A percentile compares a stretch with the other conserved stretches of the same genome.
Conservation (phyloP, 2,329 filamentous ascomycete genomes). For the Fusarium sp. region DNA sequence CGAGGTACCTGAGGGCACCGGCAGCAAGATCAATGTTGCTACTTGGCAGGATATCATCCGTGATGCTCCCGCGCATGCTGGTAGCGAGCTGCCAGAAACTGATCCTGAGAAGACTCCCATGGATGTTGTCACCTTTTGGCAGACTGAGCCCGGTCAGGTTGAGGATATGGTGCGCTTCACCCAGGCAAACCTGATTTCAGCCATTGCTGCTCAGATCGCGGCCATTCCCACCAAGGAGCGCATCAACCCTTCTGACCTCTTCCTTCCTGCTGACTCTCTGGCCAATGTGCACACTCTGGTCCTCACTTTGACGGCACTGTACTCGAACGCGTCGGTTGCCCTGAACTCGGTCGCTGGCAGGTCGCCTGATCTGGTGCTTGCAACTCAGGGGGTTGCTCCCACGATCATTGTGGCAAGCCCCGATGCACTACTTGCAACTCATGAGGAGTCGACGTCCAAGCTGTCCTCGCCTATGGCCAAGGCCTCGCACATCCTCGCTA, state of each 20-base stretch:
- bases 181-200: conserved; percentile 88
- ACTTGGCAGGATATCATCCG: conserved; percentile 93
- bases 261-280: conserved; percentile 86
- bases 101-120: conserved; percentile 65
- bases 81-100: conserved; percentile 72
- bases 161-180: conserved; percentile 85
- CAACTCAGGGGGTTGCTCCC: conserved; percentile 79
- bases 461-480: conserved; percentile 73
- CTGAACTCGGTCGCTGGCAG: conserved; percentile 88
- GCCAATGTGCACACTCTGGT: conserved; percentile 83
- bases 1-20: conserved; percentile 82
- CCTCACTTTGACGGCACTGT: conserved; percentile 85
- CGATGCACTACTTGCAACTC: conserved; percentile 75
- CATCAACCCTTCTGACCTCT: conserved; percentile 79
- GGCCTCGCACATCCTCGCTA: conserved; percentile 77
- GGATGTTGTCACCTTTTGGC: conserved; percentile 76
- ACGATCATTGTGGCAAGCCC: conserved; percentile 86
- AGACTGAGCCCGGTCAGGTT: conserved; percentile 60
- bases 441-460: conserved; percentile 69
- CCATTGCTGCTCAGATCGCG: conserved; percentile 80
- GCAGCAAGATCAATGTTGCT: conserved; percentile 80
- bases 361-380: conserved; percentile 76
- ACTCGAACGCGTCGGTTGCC: conserved; percentile 84
- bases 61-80: conserved; percentile 70
- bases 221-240: conserved; percentile 81